A percentile compares a stretch with the other conserved stretches of the same genome.
Evolutionary conservation across 192 early-diverging fungal species (phyloP).

Genomic region (Neocallimastix lanati): DNA sequence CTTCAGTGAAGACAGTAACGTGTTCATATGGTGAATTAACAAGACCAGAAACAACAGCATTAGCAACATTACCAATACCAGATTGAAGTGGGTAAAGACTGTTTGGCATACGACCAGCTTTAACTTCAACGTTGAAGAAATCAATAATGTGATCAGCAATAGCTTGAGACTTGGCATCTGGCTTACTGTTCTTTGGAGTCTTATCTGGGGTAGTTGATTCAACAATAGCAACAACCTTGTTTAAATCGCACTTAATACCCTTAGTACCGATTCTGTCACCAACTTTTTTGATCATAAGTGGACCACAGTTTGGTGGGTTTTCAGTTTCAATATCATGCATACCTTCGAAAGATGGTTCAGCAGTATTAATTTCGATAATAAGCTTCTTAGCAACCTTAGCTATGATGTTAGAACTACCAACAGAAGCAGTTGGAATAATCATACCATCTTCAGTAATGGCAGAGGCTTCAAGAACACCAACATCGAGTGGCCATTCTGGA

Average conservation of each 20-base stretch:
- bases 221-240: background rate
- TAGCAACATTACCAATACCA: background rate
- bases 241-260: background rate
- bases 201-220: background rate
- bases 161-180: background rate
- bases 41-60: background rate
- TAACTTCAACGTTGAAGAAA: background rate
- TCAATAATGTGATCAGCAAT: background rate
- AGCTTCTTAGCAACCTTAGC: background rate
- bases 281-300: background rate
- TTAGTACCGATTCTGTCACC: background rate
- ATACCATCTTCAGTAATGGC: background rate
- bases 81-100: background rate
- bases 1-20: background rate
- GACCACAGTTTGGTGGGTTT: background rate
- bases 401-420: background rate
- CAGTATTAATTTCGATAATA: background rate
- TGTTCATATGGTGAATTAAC: background rate
- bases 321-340: background rate
- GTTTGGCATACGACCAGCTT: background rate
- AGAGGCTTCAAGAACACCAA: background rate
- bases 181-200: background rate
- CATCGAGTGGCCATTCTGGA: background rate
- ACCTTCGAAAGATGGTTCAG: background rate
- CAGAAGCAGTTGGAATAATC: background rate